A percentile compares a stretch with the other conserved stretches of the same genome.
These are phyloP conservation scores for Epicoccum sorghinum DNA, from an alignment of 2,329 filamentous ascomycete genomes.

Conservation along the genomic window DNA sequence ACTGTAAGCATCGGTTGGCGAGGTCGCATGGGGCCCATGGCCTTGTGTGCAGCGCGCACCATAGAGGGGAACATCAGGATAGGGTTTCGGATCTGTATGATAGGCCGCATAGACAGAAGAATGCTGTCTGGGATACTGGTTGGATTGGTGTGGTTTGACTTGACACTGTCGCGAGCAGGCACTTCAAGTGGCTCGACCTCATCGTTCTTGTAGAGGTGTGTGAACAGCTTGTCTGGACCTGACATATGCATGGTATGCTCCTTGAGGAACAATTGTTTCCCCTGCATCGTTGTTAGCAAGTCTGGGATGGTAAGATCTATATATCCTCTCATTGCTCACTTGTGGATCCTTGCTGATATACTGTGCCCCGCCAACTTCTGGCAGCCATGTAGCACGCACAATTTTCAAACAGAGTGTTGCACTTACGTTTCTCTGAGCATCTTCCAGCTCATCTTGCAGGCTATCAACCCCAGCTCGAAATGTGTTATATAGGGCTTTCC, in stretches of 20 bases:
- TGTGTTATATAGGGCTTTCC: slow-evolving; percentile 5
- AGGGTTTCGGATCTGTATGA: slow-evolving; percentile 27
- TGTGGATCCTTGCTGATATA: not conserved
- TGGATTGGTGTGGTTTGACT: slow-evolving; percentile 17
- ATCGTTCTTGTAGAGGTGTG: slow-evolving; percentile 7
- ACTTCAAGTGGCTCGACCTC: not conserved
- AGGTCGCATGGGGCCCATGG: not conserved
- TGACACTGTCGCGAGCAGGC: slow-evolving; percentile 6
- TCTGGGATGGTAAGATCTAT: not conserved
- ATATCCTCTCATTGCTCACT: not conserved
- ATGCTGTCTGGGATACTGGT: slow-evolving; percentile 21
- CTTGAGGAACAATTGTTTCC: slow-evolving; percentile 21
- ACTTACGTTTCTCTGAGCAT: slow-evolving; percentile 23
- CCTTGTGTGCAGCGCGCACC: slow-evolving; percentile 14
- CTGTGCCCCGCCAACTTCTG: not conserved
- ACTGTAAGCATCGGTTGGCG: not conserved
- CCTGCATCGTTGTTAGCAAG: slow-evolving; percentile 7
- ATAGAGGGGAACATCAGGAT: slow-evolving; percentile 24
- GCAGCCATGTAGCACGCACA: too few species aligned
- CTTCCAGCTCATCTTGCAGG: slow-evolving; percentile 23
- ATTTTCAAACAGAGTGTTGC: too few species aligned
- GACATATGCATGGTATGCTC: slow-evolving; percentile 18
- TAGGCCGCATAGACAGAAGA: slow-evolving; percentile 19
- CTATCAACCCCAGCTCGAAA: slow-evolving; percentile 14
- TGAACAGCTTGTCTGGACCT: slow-evolving; percentile 18